A percentile compares a stretch with the other conserved stretches of the same genome.
These are phyloP conservation scores for Akanthomyces uredinophilus DNA, from an alignment of 2,329 filamentous ascomycete species.

Conservation along the genomic window DNA sequence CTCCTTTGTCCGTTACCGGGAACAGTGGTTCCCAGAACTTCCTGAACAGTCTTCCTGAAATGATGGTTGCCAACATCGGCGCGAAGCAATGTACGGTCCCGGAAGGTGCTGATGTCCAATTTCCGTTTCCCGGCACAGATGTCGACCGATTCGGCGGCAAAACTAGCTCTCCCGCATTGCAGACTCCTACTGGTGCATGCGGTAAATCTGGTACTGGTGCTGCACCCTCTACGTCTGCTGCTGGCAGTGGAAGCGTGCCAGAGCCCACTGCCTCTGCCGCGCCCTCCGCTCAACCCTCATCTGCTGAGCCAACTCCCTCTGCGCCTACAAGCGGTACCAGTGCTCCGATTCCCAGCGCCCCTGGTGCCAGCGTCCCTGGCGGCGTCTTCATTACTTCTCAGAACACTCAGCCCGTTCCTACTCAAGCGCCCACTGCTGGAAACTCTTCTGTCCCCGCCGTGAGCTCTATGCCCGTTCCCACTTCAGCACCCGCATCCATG, in stretches of 20 bases:
- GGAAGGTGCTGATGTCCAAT: slow-evolving; percentile 55
- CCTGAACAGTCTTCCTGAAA: slow-evolving; percentile 60
- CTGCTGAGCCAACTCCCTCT: background rate
- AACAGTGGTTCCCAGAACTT: slow-evolving; percentile 43
- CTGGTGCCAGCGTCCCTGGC: slow-evolving; percentile 11
- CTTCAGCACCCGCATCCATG: slow-evolving; percentile 15
- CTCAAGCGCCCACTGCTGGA: background rate
- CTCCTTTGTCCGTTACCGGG: slow-evolving; percentile 62
- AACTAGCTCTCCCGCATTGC: slow-evolving; percentile 27
- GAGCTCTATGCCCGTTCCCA: slow-evolving; percentile 10
- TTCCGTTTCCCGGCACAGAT: slow-evolving; percentile 58
- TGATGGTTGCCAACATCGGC: slow-evolving; percentile 69
- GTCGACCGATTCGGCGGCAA: slow-evolving; percentile 44
- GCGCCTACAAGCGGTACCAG: slow-evolving; percentile 1
- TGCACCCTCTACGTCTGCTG: slow-evolving; percentile 18
- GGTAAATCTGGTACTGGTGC: slow-evolving; percentile 23
- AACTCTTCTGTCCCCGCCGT: background rate
- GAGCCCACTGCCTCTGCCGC: slow-evolving; percentile 17
- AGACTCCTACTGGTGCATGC: slow-evolving; percentile 22
- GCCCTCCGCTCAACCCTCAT: background rate
- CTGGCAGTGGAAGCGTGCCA: slow-evolving; percentile 16
- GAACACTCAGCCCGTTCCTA: background rate
- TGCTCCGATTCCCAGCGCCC: slow-evolving; percentile 6
- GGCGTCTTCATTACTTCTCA: slow-evolving; percentile 9
- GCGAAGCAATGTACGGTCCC: too few species aligned